phyloP scores from a whole-genome alignment of 345 rosid genomes.

The Syzygium jambos region DNA sequence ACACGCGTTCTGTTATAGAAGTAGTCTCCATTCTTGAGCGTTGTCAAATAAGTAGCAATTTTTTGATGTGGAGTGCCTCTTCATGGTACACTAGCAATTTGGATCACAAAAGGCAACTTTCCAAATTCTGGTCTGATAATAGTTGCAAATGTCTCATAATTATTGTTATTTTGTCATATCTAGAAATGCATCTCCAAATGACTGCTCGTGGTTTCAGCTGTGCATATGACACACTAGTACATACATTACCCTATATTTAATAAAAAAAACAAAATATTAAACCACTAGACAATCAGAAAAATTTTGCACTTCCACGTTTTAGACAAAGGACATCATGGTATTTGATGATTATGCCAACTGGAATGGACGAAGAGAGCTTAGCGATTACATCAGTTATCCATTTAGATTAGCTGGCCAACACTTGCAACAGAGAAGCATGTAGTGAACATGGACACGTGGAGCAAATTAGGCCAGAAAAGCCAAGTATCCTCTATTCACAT shows the following conservation, averaged over 20 bases:
- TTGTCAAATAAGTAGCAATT: background rate
- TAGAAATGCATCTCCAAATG: background rate
- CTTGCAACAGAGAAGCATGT: background rate
- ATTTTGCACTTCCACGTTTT: background rate
- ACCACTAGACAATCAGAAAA: background rate
- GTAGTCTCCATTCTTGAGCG: background rate
- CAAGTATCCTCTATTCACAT: background rate
- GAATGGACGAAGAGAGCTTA: background rate
- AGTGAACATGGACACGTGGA: background rate
- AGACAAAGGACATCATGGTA: background rate
- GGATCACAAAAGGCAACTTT: background rate
- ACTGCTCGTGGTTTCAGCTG: background rate
- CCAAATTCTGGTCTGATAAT: background rate
- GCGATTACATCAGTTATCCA: background rate
- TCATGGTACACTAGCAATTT: background rate
- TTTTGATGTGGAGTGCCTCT: background rate
- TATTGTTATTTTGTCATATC: background rate
- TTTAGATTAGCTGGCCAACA: background rate
- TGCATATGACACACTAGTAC: background rate
- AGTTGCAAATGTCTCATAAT: background rate
- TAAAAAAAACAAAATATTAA: background rate
- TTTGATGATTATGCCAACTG: background rate
- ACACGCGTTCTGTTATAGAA: background rate
- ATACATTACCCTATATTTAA: background rate
- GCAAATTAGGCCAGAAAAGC: background rate